Conservation (phyloP, 768 basidiomycete species). For the Termitomyces sp. region DNA sequence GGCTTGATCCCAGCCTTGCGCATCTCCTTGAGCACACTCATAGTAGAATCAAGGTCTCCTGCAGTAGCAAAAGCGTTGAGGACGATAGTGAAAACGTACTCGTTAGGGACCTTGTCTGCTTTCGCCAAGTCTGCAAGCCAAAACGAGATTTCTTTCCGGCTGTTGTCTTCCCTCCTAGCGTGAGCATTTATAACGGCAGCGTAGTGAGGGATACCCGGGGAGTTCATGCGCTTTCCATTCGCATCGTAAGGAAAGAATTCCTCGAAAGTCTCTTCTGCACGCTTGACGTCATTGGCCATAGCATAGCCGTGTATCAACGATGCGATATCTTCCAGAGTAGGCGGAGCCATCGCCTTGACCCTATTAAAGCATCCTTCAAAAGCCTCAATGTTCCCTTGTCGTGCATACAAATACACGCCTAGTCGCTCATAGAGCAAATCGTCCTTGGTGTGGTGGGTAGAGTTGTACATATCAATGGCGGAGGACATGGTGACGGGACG, state of each 20-base stretch:
- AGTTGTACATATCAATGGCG: constrained; percentile 16
- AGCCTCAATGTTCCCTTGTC: constrained; percentile 40
- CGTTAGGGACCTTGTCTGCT: constrained; percentile 47
- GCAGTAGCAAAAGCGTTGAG: constrained; percentile 49
- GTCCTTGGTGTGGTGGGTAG: neutral
- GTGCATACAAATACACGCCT: constrained; percentile 48
- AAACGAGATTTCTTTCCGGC: constrained; percentile 32
- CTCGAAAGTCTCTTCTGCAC: constrained; percentile 46
- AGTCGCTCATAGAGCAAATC: constrained; percentile 23
- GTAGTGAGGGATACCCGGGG: constrained; percentile 47
- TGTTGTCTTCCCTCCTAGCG: constrained; percentile 37
- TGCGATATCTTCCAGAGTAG: constrained; percentile 24
- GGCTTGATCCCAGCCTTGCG: constrained; percentile 39
- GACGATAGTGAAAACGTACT: constrained; percentile 53
- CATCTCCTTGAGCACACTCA: constrained; percentile 57
- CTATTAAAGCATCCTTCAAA: constrained; percentile 38
- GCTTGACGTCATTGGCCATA: constrained; percentile 31
- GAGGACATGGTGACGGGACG: constrained; percentile 11
- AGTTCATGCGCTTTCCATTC: constrained; percentile 21
- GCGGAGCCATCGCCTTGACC: constrained; percentile 25
- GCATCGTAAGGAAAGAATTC: constrained; percentile 41
- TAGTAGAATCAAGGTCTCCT: constrained; percentile 49
- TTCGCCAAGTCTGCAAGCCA: constrained; percentile 52
- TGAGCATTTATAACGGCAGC: constrained; percentile 52
- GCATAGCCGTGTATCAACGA: constrained; percentile 55